Percentiles rank a stretch among this genome's conserved stretches.
phyloP scores from a whole-genome alignment of 78 protist genomes.

The Planoprotostelium fungivorum region DNA sequence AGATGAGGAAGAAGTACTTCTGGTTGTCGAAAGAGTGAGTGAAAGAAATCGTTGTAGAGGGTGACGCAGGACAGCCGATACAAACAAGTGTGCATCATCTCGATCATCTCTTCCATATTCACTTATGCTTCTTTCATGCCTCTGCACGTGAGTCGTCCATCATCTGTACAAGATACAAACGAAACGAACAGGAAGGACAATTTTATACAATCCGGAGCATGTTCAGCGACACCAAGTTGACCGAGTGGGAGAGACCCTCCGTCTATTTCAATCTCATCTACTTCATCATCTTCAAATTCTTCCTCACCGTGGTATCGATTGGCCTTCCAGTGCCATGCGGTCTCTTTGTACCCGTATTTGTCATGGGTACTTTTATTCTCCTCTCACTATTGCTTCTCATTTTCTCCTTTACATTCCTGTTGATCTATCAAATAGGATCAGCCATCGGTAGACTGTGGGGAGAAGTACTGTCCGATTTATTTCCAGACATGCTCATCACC shows the following conservation, averaged over 20 bases:
- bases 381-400: background rate
- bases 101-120: background rate
- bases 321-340: conserved; percentile 71
- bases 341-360: conserved; percentile 68
- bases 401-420: background rate
- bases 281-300: conserved; percentile 26
- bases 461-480: conserved; percentile 42
- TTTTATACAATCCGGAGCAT: background rate
- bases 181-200: background rate
- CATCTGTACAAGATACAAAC: too few species aligned
- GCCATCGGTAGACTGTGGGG: conserved; percentile 70
- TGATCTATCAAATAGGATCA: conserved; percentile 38
- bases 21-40: background rate
- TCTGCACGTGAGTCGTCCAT: background rate
- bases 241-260: background rate
- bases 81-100: background rate
- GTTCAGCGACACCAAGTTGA: background rate
- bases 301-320: conserved; percentile 40
- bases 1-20: background rate
- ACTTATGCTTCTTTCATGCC: background rate
- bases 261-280: background rate
- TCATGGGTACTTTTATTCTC: conserved; percentile 2
- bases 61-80: background rate
- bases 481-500: conserved; percentile 25
- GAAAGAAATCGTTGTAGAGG: background rate